A percentile compares a stretch with the other conserved stretches of the same genome.
Evolutionary conservation across 805 yeast species (phyloP).

Genomic region (Zygosaccharomyces bisporus): DNA sequence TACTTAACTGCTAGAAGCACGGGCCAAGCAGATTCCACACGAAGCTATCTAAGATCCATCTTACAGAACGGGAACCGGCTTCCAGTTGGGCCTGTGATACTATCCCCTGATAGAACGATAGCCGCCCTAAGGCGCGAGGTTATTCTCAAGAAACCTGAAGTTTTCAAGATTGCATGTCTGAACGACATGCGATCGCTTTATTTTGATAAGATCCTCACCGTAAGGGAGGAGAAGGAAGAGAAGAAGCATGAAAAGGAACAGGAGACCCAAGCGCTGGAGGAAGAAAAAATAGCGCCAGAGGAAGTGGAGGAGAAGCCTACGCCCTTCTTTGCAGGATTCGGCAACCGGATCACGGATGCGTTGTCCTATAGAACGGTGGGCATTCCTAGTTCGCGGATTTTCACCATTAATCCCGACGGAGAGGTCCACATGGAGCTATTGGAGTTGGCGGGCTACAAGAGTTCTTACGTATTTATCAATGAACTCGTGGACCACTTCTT

Average conservation of each 20-base stretch:
- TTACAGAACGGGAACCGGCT: slow-evolving; percentile 69
- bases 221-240: slow-evolving; percentile 14
- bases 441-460: slow-evolving; percentile 88
- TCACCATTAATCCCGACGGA: slow-evolving; percentile 93
- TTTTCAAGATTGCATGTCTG: slow-evolving; percentile 96
- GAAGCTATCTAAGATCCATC: slow-evolving; percentile 75
- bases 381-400: slow-evolving; percentile 88
- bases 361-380: slow-evolving; percentile 90
- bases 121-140: slow-evolving; percentile 93
- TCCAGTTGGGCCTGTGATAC: slow-evolving; percentile 89
- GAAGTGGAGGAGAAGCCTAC: slow-evolving; percentile 48
- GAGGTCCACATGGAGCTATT: slow-evolving; percentile 96
- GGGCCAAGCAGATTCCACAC: slow-evolving; percentile 90
- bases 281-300: not conserved
- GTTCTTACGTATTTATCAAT: slow-evolving; percentile 83
- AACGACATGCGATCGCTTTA: slow-evolving; percentile 78
- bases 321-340: slow-evolving; percentile 97
- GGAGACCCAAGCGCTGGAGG: not conserved
- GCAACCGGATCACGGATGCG: slow-evolving; percentile 95
- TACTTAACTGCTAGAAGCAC: slow-evolving; percentile 93
- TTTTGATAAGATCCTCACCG: slow-evolving; percentile 19
- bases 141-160: slow-evolving; percentile 91
- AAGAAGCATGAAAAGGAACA: slow-evolving; percentile 8
- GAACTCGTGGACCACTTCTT: slow-evolving; percentile 96
- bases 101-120: slow-evolving; percentile 94